Percentiles rank a stretch among this genome's conserved stretches.
Evolutionary conservation across 768 basidiomycete genomes (phyloP).

Genomic region (Xanthoconium stramineum): DNA sequence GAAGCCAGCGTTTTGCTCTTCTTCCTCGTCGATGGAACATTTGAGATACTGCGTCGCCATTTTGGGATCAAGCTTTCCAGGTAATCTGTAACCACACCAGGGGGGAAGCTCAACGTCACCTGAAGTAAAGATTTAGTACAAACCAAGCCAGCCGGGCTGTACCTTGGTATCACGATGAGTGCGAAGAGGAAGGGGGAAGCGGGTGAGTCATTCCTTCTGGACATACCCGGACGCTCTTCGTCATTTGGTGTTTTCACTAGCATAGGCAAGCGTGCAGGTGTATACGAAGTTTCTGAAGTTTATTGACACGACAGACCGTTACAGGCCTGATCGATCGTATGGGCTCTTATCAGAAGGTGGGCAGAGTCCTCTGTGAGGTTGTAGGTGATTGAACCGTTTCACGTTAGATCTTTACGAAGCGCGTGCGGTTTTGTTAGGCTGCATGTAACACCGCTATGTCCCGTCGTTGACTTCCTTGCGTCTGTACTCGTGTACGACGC

Average conservation of each 20-base stretch:
- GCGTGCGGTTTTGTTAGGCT: conserved; percentile 86
- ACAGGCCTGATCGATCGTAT: conserved; percentile 77
- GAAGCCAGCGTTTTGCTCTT: too few relatives aligned
- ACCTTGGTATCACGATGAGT: conserved; percentile 63
- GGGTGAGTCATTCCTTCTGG: conserved; percentile 37
- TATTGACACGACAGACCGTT: conserved; percentile 65
- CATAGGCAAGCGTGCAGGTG: conserved; percentile 45
- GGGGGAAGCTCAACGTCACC: too few relatives aligned
- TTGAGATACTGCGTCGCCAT: too few relatives aligned
- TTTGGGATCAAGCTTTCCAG: too few relatives aligned
- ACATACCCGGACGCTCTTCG: neutral
- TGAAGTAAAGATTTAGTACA: too few relatives aligned
- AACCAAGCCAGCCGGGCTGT: conserved; percentile 85
- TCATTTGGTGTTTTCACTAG: neutral
- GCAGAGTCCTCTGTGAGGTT: conserved; percentile 8
- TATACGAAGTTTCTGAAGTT: conserved; percentile 77
- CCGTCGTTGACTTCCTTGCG: too few relatives aligned
- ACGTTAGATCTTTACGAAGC: conserved; percentile 80
- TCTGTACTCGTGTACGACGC: too few relatives aligned
- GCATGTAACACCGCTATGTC: too few relatives aligned
- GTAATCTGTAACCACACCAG: too few relatives aligned
- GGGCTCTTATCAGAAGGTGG: conserved; percentile 80
- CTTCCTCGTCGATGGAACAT: too few relatives aligned
- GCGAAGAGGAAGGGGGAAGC: conserved; percentile 60
- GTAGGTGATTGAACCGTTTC: neutral